Percentiles rank a stretch among this genome's conserved stretches.
These are phyloP conservation scores for Aspergillus sp. DNA, from an alignment of 2,329 filamentous ascomycete genomes.

Conservation along the genomic window DNA sequence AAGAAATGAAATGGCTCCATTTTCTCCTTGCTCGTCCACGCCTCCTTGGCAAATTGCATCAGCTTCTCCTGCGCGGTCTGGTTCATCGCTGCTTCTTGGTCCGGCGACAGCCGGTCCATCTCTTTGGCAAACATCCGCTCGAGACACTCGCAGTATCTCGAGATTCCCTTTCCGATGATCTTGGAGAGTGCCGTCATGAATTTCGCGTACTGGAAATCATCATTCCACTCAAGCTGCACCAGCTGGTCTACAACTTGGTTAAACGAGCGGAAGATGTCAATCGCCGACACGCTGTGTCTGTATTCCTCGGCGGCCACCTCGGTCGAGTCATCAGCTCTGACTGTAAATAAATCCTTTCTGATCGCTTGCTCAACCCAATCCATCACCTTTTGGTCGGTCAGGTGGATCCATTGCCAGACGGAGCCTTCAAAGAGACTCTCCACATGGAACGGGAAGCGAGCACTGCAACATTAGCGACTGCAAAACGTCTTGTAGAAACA, in stretches of 20 bases:
- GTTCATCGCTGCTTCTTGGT: conserved; percentile 68
- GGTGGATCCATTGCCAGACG: conserved; percentile 88
- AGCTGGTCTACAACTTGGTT: conserved; percentile 86
- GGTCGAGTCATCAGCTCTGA: conserved; percentile 56
- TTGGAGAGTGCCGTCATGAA: conserved; percentile 94
- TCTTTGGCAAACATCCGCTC: conserved; percentile 79
- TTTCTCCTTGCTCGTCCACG: conserved; percentile 84
- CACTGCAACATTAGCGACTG: conserved; percentile 23
- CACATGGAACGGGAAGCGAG: conserved; percentile 73
- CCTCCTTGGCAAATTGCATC: conserved; percentile 86
- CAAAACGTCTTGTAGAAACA: neutral
- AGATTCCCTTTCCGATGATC: conserved; percentile 70
- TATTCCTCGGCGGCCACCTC: conserved; percentile 65
- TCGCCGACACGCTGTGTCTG: conserved; percentile 83
- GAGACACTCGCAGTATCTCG: conserved; percentile 82
- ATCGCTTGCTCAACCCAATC: conserved; percentile 84
- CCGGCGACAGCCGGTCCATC: conserved; percentile 84
- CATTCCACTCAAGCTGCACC: conserved; percentile 78
- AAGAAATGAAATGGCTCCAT: conserved; percentile 96
- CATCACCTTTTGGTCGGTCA: conserved; percentile 68
- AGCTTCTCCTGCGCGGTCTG: conserved; percentile 86
- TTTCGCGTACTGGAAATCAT: conserved; percentile 85
- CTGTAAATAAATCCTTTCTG: conserved; percentile 77
- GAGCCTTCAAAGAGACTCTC: conserved; percentile 81
- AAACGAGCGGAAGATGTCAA: conserved; percentile 90